Evolutionary conservation across 2,329 filamentous ascomycete species (phyloP).

Genomic region (Chaetothyriales sp.): DNA sequence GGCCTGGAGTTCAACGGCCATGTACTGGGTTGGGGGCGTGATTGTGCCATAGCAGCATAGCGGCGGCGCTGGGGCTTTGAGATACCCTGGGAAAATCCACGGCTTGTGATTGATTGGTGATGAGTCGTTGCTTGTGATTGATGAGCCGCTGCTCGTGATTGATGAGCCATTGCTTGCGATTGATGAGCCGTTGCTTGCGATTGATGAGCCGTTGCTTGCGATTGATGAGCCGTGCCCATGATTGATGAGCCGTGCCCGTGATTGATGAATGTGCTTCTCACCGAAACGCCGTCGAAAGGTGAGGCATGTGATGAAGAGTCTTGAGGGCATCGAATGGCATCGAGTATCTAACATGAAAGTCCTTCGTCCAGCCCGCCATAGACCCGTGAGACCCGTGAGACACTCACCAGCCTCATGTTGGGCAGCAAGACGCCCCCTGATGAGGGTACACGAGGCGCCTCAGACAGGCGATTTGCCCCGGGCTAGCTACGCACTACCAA

Average conservation of each 20-base stretch:
- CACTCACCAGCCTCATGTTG: background rate
- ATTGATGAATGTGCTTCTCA: background rate
- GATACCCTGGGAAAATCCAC: conserved; percentile 23
- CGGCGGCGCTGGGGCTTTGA: conserved; percentile 31
- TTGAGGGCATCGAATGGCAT: too few relatives aligned
- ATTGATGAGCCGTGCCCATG: too few relatives aligned
- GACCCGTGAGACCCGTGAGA: background rate
- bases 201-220: too few relatives aligned
- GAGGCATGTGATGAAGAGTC: background rate
- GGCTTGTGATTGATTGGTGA: conserved; percentile 12
- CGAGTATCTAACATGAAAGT: background rate
- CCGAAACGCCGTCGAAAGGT: background rate
- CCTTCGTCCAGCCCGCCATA: background rate
- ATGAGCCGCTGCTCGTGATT: conserved; percentile 12
- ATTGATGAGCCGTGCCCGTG: conserved; percentile 11
- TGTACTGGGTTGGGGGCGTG: background rate
- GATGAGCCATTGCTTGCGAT: conserved; percentile 11
- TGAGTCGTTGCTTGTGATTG: conserved; percentile 14
- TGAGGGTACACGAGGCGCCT: background rate
- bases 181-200: conserved; percentile 11
- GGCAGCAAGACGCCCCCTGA: background rate
- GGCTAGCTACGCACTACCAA: background rate
- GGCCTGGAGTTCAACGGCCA: background rate
- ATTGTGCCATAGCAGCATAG: conserved; percentile 4
- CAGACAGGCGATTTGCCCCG: background rate